These are phyloP conservation scores for Lichtheimia ornata DNA, from an alignment of 371 early-diverging fungal species.

Conservation along the genomic window DNA sequence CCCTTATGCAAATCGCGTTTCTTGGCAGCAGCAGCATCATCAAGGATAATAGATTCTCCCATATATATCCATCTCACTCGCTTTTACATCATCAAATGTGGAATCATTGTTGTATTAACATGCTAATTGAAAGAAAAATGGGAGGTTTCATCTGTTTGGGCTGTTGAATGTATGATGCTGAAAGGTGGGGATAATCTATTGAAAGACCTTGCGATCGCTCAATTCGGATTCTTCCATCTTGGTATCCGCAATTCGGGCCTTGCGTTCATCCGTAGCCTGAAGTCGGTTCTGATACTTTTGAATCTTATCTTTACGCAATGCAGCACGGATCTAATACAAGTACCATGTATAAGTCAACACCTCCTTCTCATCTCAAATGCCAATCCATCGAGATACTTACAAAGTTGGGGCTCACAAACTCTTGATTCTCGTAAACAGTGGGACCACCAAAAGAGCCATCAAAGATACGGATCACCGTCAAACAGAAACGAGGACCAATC, in stretches of 20 bases:
- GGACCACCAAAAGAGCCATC: constrained; percentile 93
- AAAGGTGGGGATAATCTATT: constrained; percentile 27
- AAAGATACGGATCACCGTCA: constrained; percentile 91
- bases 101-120: too few relatives aligned
- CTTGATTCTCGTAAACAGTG: constrained; percentile 88
- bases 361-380: neutral
- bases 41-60: too few relatives aligned
- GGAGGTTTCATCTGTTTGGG: too few relatives aligned
- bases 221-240: constrained; percentile 56
- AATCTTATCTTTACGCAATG: constrained; percentile 53
- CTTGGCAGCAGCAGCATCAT: too few relatives aligned
- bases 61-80: too few relatives aligned
- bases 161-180: too few relatives aligned
- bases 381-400: constrained; percentile 30
- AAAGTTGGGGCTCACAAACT: constrained; percentile 81
- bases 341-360: neutral
- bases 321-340: constrained; percentile 33
- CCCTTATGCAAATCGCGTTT: too few relatives aligned
- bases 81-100: too few relatives aligned
- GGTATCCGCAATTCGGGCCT: constrained; percentile 48
- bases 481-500: constrained; percentile 97
- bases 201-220: constrained; percentile 57
- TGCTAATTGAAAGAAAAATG: too few relatives aligned
- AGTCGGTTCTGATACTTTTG: constrained; percentile 56
- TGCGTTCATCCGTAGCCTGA: constrained; percentile 45